Base-by-base conservation (phyloP, 2,329 filamentous ascomycete genomes). In the Trichoderma sp. region DNA sequence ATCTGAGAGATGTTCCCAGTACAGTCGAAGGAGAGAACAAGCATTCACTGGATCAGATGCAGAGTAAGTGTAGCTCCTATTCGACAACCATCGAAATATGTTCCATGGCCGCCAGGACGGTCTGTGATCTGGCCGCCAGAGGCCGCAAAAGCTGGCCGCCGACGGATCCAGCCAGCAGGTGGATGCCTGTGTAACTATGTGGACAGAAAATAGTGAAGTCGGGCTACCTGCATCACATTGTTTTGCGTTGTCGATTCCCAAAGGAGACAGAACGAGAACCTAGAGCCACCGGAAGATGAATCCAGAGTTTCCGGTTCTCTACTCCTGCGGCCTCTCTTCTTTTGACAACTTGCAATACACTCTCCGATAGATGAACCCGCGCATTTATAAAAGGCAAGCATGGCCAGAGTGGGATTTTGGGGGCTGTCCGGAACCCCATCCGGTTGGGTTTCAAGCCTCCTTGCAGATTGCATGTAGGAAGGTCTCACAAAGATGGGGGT, bases 401-500 rank as follows among this genome's bases (percentile, higher is more conserved):
- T 34, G 44, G n/a, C 21, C 34, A n/a, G 24, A 19, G 41, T 54
- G 60, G 60, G 26, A 50, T 45, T 14, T 47, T 63, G 60, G 41
- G 60, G 50, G 60, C 50, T 55, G 41, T 28, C 43, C 60, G 48
- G 60, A 26, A 24, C 26, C 19, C 17, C 14, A 44, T 54, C 60
- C 60, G 60, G 60, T 63, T 63, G 60, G 60, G 15, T 48, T 30
- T 24, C n/a, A 15, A 54, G 17, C 24, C 50, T 63, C 59, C 50
- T 17, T 63, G 60, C 60, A 63, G 39, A 26, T 19, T 15, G 14
- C 7, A 39, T 39, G 34, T 39, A 19, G 26, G 28, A 28, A 47
- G 28, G 60, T 63, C 43, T 63, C 60, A 62, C 24, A 24, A 54
- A 54, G n/a, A 41, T 54, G 39, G 39, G 39, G 47, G 28, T 28